These are phyloP conservation scores for Fusarium poae DNA, from an alignment of 2,329 filamentous ascomycete genomes.

Conservation along the genomic window DNA sequence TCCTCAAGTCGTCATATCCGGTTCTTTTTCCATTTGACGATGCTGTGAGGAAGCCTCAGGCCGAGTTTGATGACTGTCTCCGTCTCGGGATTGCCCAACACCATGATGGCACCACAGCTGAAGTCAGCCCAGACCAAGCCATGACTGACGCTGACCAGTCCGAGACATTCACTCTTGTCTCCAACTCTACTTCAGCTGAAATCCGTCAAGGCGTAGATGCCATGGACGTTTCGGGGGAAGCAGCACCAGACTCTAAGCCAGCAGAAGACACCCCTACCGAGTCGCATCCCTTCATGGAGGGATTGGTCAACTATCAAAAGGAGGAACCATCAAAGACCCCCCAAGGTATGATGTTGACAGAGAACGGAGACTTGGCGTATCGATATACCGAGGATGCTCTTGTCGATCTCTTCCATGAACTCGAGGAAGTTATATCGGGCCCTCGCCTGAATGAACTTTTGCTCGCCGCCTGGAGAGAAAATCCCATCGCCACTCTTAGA, in stretches of 20 bases:
- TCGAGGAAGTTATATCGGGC: slow-evolving; percentile 58
- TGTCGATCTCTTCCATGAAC: slow-evolving; percentile 67
- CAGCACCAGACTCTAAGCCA: slow-evolving; percentile 5
- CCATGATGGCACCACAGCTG: slow-evolving; percentile 13
- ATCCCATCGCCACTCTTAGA: slow-evolving; percentile 65
- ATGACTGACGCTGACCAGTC: slow-evolving; percentile 38
- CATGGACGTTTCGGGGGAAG: slow-evolving; percentile 24
- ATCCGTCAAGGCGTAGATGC: slow-evolving; percentile 37
- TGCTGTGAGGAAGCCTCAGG: slow-evolving; percentile 51
- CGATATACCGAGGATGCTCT: slow-evolving; percentile 60
- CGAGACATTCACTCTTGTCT: slow-evolving; percentile 49
- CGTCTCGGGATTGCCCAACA: slow-evolving; percentile 44
- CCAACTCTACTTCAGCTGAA: slow-evolving; percentile 46
- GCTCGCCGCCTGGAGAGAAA: slow-evolving; percentile 62
- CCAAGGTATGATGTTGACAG: slow-evolving; percentile 64
- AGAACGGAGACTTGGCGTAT: slow-evolving; percentile 64
- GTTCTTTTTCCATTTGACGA: slow-evolving; percentile 56
- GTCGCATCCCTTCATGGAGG: slow-evolving; percentile 54
- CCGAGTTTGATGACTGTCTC: slow-evolving; percentile 54
- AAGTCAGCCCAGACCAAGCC: slow-evolving; percentile 7
- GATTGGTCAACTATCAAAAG: slow-evolving; percentile 46
- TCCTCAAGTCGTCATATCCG: slow-evolving; percentile 55
- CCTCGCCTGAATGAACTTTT: slow-evolving; percentile 58
- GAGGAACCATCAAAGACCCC: slow-evolving; percentile 35
- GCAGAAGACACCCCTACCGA: background rate